Base-by-base conservation (phyloP, 2,329 filamentous ascomycete species). In the Xylariaceae sp. region DNA sequence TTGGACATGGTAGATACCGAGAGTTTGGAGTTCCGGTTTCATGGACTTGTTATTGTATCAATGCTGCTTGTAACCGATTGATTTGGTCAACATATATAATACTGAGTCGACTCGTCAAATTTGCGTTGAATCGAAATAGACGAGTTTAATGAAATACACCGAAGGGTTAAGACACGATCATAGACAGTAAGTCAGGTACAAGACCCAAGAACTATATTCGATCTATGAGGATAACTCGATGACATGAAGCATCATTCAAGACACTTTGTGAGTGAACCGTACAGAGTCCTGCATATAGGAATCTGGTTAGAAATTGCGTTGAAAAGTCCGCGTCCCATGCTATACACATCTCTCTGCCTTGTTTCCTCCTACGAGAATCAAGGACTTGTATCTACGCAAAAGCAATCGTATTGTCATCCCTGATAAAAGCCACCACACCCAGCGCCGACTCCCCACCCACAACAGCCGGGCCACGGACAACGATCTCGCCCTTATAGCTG, bases 381-480 rank as follows among this genome's bases (percentile, higher is more conserved):
- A n/a, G n/a, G n/a, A 36, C 38, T 31, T 5, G 16, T 14, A n/a
- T 33, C 44, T 57, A 66, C 39, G 69, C 69, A 61, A 81, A 82
- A 33, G 86, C 80, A 63, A 95, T 68, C 1, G 89, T 92, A 66
- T 89, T 83, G 68, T 95, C 90, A 42, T 85, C 78, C 44, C 82
- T 77, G 61, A 94, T 83, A 50, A 71, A 82, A 36, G 82, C 89
- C 45, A 79, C 71, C 11, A 87, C 77, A 5, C 86, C 84, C 28
- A 93, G 69, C 6, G 76, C 75, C 1, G 81, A 80, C 69, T 88
- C 83, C 6, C 63, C 65, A 5, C 85, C 87, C 47, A 83, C 82
- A 13, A 96, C 90, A 42, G 84, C 83, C 12, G 89, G 88, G 1
- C 90, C 90, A 33, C 78, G 78, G 3, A 87, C 87, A 36, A 86